Evolutionary conservation across 768 basidiomycete genomes (phyloP).

Genomic region (Boletus rufocinnamomeus): DNA sequence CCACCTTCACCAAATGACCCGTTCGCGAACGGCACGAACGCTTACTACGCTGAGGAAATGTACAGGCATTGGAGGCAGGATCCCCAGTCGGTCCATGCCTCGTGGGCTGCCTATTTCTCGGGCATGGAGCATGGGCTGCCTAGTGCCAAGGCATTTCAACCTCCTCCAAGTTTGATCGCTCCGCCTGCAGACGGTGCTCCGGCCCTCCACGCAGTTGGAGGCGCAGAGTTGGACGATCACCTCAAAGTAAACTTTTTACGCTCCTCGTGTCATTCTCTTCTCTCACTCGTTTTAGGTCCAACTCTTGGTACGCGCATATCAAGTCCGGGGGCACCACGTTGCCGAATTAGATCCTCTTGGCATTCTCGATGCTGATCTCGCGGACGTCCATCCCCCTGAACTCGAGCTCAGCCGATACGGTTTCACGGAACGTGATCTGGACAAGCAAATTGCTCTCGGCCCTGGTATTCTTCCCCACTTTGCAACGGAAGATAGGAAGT

Average conservation of each 20-base stretch:
- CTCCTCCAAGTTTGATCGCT: slow-evolving; percentile 74
- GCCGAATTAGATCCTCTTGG: slow-evolving; percentile 96
- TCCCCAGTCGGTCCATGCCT: slow-evolving; percentile 87
- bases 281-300: slow-evolving; percentile 64
- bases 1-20: slow-evolving; percentile 76
- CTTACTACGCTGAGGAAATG: slow-evolving; percentile 97
- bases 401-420: slow-evolving; percentile 94
- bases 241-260: slow-evolving; percentile 65
- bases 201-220: slow-evolving; percentile 64
- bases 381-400: slow-evolving; percentile 77
- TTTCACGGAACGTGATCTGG: slow-evolving; percentile 91
- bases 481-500: slow-evolving; percentile 78
- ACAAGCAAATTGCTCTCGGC: slow-evolving; percentile 92
- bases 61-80: slow-evolving; percentile 91
- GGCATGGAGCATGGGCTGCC: slow-evolving; percentile 88
- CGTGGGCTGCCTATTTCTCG: slow-evolving; percentile 93
- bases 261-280: slow-evolving; percentile 3
- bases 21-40: slow-evolving; percentile 93
- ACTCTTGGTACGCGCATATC: slow-evolving; percentile 96
- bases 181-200: slow-evolving; percentile 80
- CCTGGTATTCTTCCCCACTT: slow-evolving; percentile 97
- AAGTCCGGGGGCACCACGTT: slow-evolving; percentile 97
- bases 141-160: slow-evolving; percentile 79
- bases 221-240: slow-evolving; percentile 87
- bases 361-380: slow-evolving; percentile 87